These are phyloP conservation scores for Prunus kanzakura DNA, from an alignment of 306 rosid genomes.

Conservation along the genomic window DNA sequence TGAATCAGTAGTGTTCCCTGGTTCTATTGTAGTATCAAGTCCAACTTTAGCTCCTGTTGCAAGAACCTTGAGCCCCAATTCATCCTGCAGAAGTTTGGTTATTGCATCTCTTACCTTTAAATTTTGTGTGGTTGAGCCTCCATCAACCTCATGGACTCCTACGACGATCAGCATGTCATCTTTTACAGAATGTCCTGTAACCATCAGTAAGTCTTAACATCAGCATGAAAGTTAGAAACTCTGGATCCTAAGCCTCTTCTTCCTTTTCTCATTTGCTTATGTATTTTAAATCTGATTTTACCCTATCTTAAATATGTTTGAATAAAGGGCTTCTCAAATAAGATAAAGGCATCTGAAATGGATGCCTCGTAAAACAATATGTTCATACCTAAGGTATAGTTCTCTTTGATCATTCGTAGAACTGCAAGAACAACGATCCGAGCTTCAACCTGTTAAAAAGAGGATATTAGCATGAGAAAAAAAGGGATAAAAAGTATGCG, in stretches of 20 bases:
- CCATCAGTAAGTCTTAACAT: slow-evolving; percentile 30
- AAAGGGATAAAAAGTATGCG: not conserved
- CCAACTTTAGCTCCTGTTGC: slow-evolving; percentile 45
- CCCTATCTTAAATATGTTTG: not conserved
- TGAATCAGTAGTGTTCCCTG: slow-evolving; percentile 22
- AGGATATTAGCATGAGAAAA: slow-evolving; percentile 13
- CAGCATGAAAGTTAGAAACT: not conserved
- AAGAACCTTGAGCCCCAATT: slow-evolving; percentile 70
- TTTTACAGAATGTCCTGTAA: slow-evolving; percentile 60
- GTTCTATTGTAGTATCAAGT: slow-evolving; percentile 26
- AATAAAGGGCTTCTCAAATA: slow-evolving; percentile 2
- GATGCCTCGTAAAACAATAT: not conserved
- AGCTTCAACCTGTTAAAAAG: slow-evolving; percentile 82
- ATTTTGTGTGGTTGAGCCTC: slow-evolving; percentile 32
- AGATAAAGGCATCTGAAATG: not conserved
- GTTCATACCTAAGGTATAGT: slow-evolving; percentile 56
- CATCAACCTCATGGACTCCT: slow-evolving; percentile 54
- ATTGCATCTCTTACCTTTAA: slow-evolving; percentile 62
- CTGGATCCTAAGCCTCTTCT: not conserved
- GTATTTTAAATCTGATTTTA: not conserved
- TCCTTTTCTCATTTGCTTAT: not conserved
- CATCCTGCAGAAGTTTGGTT: slow-evolving; percentile 62
- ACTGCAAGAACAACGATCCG: slow-evolving; percentile 88
- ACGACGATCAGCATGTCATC: slow-evolving; percentile 77
- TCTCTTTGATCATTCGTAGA: slow-evolving; percentile 92